Evolutionary conservation across 768 basidiomycete species (phyloP), one percentile per base, ranked within the genome.

Genomic region (Hypsizygus marmoreus): DNA sequence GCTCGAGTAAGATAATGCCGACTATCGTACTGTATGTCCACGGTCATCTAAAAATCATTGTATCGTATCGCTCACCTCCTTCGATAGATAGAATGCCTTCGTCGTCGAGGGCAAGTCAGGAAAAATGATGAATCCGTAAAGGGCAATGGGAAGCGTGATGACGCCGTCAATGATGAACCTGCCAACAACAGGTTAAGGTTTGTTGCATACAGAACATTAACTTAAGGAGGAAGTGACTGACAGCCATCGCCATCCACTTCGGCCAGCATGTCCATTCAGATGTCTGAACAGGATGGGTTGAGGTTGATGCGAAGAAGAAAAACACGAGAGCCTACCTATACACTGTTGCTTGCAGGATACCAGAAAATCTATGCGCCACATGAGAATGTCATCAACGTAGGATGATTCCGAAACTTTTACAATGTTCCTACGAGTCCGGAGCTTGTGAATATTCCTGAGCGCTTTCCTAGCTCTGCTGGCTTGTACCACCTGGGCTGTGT

Each of bases 121-220:
- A 60, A 90, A 89, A 25, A 86, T 70, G 22, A 84, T 54, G 58
- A 86, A 88, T 1, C 85, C 85, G 59, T 85, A 86, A 6, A 86
- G 55, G 1, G 86, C 84, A 49, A 88, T 82, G 0, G 85, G 85
- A 12, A 86, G 62, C 4, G 85, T 85, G 39, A 86, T 85, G n/a
- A 84, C 64, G 3, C 83, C 84, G 55, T 86, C 83, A 32, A 85
- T 77, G 47, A 87, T 79, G 60, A 86, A 84, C 13, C 79, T 82
- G 54, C 34, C 19, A 23, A 6, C 26, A 19, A 26, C 56, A 24
- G 33, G 22, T 32, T 43, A 39, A 33, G 43, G 40, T 46, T 26
- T 26, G 10, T n/a, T 29, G 17, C 6, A 22, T 30, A 4, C 48
- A 29, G 43, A 32, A 35, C 16, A 10, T 36, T 48, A 25, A 24